Percentiles rank a stretch among this genome's conserved stretches.
phyloP scores from a whole-genome alignment of 108 stramenopile genomes.

The Fragilariopsis cylindrus region DNA sequence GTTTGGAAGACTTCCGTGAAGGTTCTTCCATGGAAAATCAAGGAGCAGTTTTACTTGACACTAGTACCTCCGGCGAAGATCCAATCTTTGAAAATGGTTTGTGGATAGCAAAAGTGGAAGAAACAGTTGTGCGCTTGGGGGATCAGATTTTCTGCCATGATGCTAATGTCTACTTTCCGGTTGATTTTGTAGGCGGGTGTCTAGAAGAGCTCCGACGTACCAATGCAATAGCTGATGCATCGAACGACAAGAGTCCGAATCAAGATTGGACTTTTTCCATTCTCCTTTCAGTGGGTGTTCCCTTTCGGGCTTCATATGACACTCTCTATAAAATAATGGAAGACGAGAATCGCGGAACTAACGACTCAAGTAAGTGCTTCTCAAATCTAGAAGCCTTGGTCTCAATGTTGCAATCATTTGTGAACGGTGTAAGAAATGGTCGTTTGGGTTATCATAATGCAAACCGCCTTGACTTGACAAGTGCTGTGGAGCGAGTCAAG shows the following conservation, averaged over 20 bases:
- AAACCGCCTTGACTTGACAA: slow-evolving; percentile 18
- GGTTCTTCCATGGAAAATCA: slow-evolving; percentile 27
- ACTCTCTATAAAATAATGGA: slow-evolving; percentile 12
- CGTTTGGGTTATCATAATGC: slow-evolving; percentile 1
- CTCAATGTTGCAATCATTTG: slow-evolving; percentile 7
- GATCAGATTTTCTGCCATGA: slow-evolving; percentile 65
- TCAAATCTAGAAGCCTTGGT: slow-evolving; percentile 17
- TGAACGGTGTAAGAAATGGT: slow-evolving; percentile 2
- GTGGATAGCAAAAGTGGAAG: slow-evolving; percentile 64
- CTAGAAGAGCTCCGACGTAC: slow-evolving; percentile 69
- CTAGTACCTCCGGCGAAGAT: slow-evolving; percentile 13
- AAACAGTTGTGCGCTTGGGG: slow-evolving; percentile 56
- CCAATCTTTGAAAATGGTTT: slow-evolving; percentile 71
- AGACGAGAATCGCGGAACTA: slow-evolving; percentile 10
- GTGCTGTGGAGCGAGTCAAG: slow-evolving; percentile 12
- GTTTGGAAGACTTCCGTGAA: slow-evolving; percentile 46
- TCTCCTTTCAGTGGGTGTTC: slow-evolving; percentile 63
- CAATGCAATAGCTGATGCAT: slow-evolving; percentile 22
- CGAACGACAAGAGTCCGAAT: slow-evolving; percentile 18
- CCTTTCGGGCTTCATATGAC: slow-evolving; percentile 46
- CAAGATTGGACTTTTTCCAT: slow-evolving; percentile 63
- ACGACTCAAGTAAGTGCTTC: not conserved
- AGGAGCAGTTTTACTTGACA: slow-evolving; percentile 26
- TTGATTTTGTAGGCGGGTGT: slow-evolving; percentile 50
- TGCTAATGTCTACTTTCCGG: slow-evolving; percentile 69